Percentiles rank a stretch among this genome's conserved stretches.
phyloP scores from a whole-genome alignment of 805 yeast genomes.

The Komagataella mondaviorum region DNA sequence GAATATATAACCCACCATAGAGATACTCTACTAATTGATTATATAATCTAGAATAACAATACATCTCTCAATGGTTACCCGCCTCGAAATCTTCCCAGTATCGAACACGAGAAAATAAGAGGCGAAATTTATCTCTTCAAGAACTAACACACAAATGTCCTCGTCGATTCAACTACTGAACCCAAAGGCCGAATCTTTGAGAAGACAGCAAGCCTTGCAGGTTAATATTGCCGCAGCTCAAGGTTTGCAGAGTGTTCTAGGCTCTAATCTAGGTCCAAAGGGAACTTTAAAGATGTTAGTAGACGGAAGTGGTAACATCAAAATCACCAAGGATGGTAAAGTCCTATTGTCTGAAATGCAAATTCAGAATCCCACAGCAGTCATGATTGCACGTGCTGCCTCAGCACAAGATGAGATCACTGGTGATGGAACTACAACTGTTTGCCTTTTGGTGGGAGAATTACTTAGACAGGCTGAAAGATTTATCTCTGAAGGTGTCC shows the following conservation, averaged over 20 bases:
- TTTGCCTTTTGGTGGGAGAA: slow-evolving; percentile 88
- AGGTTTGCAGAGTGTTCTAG: slow-evolving; percentile 85
- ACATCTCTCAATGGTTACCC: neutral
- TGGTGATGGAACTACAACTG: slow-evolving; percentile 99
- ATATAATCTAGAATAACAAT: neutral
- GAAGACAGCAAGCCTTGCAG: slow-evolving; percentile 90
- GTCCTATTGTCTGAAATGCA: slow-evolving; percentile 93
- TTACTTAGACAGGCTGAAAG: slow-evolving; percentile 89
- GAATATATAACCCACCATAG: neutral
- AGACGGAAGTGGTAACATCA: slow-evolving; percentile 92
- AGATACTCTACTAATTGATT: neutral
- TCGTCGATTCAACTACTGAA: slow-evolving; percentile 76
- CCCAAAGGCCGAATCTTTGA: slow-evolving; percentile 95
- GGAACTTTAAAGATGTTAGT: slow-evolving; percentile 95
- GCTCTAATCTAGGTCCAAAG: slow-evolving; percentile 90
- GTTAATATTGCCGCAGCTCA: slow-evolving; percentile 95
- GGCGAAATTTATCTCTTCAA: neutral
- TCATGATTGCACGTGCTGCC: slow-evolving; percentile 92
- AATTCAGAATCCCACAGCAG: slow-evolving; percentile 83
- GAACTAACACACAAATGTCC: neutral
- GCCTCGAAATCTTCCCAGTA: neutral
- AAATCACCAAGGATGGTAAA: slow-evolving; percentile 94
- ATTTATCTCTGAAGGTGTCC: slow-evolving; percentile 85
- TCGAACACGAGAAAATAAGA: neutral
- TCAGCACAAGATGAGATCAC: slow-evolving; percentile 98